These are phyloP conservation scores for Euphorbia peplus DNA, from an alignment of 345 rosid species.

Conservation along the genomic window DNA sequence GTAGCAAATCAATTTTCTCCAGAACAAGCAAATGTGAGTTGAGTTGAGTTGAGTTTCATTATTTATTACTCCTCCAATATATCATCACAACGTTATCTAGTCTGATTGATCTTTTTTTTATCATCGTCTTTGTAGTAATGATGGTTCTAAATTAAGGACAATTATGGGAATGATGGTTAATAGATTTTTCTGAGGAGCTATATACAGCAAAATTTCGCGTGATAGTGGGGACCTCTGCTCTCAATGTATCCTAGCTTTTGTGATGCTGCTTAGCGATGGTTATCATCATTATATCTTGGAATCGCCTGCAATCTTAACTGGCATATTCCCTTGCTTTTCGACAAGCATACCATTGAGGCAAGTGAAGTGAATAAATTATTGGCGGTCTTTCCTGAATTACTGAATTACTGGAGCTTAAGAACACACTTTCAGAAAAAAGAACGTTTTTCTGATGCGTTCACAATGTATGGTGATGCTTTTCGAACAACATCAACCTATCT, in stretches of 20 bases:
- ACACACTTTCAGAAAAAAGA: background rate
- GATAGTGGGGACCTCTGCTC: no score
- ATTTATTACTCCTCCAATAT: background rate
- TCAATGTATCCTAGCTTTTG: background rate
- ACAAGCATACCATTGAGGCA: background rate
- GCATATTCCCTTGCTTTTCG: background rate
- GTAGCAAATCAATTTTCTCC: slow-evolving; percentile 30
- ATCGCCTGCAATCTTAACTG: background rate
- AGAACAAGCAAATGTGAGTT: background rate
- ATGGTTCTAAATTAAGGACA: background rate
- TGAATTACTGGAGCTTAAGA: background rate
- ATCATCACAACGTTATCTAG: background rate
- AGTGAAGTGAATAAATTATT: background rate
- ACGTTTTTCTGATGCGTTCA: background rate
- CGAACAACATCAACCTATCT: no score
- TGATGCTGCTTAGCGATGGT: no score
- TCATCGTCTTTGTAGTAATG: background rate
- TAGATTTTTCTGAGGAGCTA: background rate
- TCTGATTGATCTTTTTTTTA: background rate
- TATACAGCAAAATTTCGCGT: background rate
- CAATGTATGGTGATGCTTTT: no score
- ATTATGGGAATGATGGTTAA: background rate
- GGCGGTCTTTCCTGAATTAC: background rate
- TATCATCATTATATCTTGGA: background rate
- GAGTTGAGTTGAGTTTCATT: slow-evolving; percentile 1